Conservation (phyloP, 2,329 filamentous ascomycete species). For the Diaporthe ilicicola region DNA sequence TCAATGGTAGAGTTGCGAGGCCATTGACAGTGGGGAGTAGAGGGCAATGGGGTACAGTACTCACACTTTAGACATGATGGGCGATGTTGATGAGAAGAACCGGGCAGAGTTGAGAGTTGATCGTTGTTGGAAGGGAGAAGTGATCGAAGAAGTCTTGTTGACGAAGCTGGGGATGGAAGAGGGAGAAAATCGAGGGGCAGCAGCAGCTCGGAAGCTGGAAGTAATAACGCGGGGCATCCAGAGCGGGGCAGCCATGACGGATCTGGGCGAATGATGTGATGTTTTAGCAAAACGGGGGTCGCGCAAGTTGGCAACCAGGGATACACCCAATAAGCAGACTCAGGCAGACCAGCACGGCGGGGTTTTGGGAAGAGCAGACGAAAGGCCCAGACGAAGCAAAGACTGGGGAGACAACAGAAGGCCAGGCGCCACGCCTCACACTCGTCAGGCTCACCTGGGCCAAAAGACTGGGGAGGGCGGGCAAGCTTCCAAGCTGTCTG, state of each 20-base stretch:
- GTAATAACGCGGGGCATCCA: slow-evolving; percentile 35
- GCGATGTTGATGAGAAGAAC: slow-evolving; percentile 46
- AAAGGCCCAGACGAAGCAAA: background rate
- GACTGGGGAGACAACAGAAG: background rate
- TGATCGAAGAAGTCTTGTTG: slow-evolving; percentile 43
- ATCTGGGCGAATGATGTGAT: slow-evolving; percentile 33
- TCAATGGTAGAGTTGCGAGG: background rate
- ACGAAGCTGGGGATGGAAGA: slow-evolving; percentile 42
- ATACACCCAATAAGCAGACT: slow-evolving; percentile 32
- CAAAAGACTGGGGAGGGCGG: background rate
- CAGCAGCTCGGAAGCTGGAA: slow-evolving; percentile 43
- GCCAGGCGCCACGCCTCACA: background rate
- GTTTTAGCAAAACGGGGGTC: slow-evolving; percentile 32
- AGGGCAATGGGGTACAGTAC: slow-evolving; percentile 45
- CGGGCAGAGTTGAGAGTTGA: slow-evolving; percentile 44
- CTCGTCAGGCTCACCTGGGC: background rate
- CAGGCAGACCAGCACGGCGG: slow-evolving; percentile 19
- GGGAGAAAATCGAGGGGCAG: slow-evolving; percentile 46
- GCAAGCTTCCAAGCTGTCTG: slow-evolving; percentile 14
- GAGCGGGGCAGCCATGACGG: slow-evolving; percentile 48
- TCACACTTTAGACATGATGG: slow-evolving; percentile 81
- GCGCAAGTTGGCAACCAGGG: slow-evolving; percentile 29
- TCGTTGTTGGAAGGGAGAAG: slow-evolving; percentile 46
- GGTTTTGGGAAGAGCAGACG: slow-evolving; percentile 4
- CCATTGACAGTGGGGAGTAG: slow-evolving; percentile 14